A percentile compares a stretch with the other conserved stretches of the same genome.
Conservation (phyloP, 805 yeast genomes). For the Wickerhamomyces silvicola region DNA sequence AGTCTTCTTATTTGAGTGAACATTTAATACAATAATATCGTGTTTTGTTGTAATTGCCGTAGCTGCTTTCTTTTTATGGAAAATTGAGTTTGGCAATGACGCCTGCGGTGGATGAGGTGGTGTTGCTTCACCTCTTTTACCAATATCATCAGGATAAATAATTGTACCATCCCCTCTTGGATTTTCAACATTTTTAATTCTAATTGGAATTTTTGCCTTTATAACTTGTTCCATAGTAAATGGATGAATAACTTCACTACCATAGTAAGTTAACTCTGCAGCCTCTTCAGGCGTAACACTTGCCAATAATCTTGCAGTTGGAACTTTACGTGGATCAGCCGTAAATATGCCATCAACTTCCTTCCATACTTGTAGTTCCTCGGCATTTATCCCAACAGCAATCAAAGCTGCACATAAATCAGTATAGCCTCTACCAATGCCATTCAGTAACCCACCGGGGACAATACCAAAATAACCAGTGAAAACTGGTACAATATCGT, state of each 20-base stretch:
- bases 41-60: constrained; percentile 96
- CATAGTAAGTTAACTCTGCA: constrained; percentile 95
- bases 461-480: constrained; percentile 94
- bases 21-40: constrained; percentile 84
- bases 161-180: constrained; percentile 92
- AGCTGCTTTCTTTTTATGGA: constrained; percentile 57
- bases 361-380: constrained; percentile 96
- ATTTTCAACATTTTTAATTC: constrained; percentile 93
- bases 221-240: constrained; percentile 99
- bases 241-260: constrained; percentile 97
- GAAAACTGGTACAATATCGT: constrained; percentile 69
- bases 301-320: constrained; percentile 74
- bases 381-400: constrained; percentile 89
- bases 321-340: constrained; percentile 95
- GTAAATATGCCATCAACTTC: constrained; percentile 99
- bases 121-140: constrained; percentile 78
- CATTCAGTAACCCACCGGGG: constrained; percentile 91
- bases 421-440: constrained; percentile 97
- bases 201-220: constrained; percentile 89
- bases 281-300: constrained; percentile 98
- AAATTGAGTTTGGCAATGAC: constrained; percentile 30
- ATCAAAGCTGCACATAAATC: constrained; percentile 95
- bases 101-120: constrained; percentile 92
- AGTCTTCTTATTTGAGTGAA: constrained; percentile 90
- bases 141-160: constrained; percentile 87